Conservation (phyloP, 1,284 basidiomycete species). For the Cutaneotrichosporon mucoides region DNA sequence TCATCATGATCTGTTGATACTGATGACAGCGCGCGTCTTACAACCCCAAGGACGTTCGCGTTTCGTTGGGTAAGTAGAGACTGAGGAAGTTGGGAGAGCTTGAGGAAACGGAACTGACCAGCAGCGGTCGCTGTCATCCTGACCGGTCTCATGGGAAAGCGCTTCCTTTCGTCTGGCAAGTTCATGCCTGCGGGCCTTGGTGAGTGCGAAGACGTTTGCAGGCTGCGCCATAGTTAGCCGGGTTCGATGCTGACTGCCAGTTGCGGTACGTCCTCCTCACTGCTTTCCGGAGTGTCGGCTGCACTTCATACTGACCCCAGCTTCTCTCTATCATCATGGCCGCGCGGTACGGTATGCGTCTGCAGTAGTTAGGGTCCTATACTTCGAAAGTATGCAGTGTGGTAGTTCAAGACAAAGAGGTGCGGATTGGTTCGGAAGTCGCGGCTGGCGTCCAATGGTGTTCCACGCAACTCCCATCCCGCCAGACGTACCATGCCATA, state of each 20-base stretch:
- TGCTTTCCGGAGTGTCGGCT: too few relatives aligned
- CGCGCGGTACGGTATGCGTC: conserved; percentile 13
- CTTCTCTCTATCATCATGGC: conserved; percentile 15
- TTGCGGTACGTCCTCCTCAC: conserved; percentile 3
- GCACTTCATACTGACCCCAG: conserved; percentile 7
- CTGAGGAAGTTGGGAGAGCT: neutral
- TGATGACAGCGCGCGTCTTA: conserved; percentile 25
- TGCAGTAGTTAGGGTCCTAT: conserved; percentile 3
- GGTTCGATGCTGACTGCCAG: neutral
- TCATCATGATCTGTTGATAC: neutral
- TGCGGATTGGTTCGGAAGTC: too few relatives aligned
- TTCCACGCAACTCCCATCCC: too few relatives aligned
- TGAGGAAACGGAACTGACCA: neutral
- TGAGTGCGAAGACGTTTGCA: conserved; percentile 16
- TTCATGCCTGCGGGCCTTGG: conserved; percentile 45
- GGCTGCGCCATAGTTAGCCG: too few relatives aligned
- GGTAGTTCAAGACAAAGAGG: too few relatives aligned
- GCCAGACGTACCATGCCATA: too few relatives aligned
- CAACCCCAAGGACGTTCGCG: conserved; percentile 28
- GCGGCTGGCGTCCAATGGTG: too few relatives aligned
- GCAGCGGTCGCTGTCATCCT: conserved; percentile 26
- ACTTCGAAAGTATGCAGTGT: too few relatives aligned
- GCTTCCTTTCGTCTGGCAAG: conserved; percentile 34
- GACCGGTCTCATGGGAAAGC: conserved; percentile 30
- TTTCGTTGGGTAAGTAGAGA: conserved; percentile 25